Percentiles rank a stretch among this genome's conserved stretches.
Conservation (phyloP, 352 stramenopile genomes). For the Phytophthora cactorum region DNA sequence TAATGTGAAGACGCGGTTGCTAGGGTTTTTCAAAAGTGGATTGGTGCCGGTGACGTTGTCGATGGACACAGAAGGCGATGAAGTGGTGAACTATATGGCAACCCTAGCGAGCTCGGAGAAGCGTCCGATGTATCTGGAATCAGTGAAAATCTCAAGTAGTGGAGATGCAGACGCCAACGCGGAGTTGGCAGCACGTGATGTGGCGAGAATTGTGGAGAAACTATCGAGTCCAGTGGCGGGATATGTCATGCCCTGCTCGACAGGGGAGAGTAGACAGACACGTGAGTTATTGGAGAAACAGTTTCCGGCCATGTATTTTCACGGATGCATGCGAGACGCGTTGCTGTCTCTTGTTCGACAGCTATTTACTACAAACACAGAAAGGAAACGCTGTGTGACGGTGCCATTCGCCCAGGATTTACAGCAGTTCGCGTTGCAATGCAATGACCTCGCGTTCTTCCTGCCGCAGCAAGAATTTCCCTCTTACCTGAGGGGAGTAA, state of each 20-base stretch:
- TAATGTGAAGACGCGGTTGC: slow-evolving; percentile 25
- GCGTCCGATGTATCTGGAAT: slow-evolving; percentile 39
- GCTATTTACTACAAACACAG: slow-evolving; percentile 26
- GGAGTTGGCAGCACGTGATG: slow-evolving; percentile 30
- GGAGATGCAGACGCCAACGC: slow-evolving; percentile 13
- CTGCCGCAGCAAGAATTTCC: slow-evolving; percentile 9
- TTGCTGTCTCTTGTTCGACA: slow-evolving; percentile 31
- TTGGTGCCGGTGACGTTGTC: slow-evolving; percentile 36
- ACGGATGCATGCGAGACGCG: slow-evolving; percentile 43
- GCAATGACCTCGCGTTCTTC: slow-evolving; percentile 41
- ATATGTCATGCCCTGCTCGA: slow-evolving; percentile 36
- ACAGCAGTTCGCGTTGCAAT: slow-evolving; percentile 45
- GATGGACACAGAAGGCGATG: slow-evolving; percentile 16
- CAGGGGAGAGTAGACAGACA: slow-evolving; percentile 18
- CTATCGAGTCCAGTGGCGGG: slow-evolving; percentile 31
- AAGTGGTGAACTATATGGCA: slow-evolving; percentile 35
- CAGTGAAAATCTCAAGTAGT: slow-evolving; percentile 19
- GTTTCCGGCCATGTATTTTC: slow-evolving; percentile 47
- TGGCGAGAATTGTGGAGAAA: slow-evolving; percentile 25
- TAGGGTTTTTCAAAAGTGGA: slow-evolving; percentile 34
- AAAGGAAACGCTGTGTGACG: slow-evolving; percentile 4
- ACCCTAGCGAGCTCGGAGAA: slow-evolving; percentile 26
- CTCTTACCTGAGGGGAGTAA: background rate
- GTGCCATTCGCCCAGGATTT: slow-evolving; percentile 35
- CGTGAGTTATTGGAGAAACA: slow-evolving; percentile 34